A percentile compares a stretch with the other conserved stretches of the same genome.
Conservation (phyloP, 2,329 filamentous ascomycete species). For the Delphinella strobiligena region DNA sequence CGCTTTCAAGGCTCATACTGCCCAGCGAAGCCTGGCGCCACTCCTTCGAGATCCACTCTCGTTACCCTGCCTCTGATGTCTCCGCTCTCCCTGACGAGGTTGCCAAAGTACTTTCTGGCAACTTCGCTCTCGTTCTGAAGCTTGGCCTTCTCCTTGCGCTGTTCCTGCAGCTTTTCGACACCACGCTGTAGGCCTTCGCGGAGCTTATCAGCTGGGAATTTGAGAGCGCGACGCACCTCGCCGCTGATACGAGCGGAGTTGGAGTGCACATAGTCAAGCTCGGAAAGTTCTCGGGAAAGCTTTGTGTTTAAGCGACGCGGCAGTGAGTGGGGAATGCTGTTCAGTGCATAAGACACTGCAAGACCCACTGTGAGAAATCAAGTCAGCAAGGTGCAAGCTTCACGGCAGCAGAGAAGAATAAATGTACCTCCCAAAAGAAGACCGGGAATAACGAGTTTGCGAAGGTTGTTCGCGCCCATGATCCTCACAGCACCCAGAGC, state of each 20-base stretch:
- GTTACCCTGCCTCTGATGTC: constrained; percentile 38
- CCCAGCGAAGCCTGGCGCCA: constrained; percentile 32
- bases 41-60: constrained; percentile 40
- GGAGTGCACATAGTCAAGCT: constrained; percentile 83
- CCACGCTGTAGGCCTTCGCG: constrained; percentile 71
- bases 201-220: constrained; percentile 75
- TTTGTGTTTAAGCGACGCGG: constrained; percentile 77
- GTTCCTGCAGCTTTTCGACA: constrained; percentile 65
- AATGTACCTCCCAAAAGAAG: constrained; percentile 63
- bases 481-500: constrained; percentile 70
- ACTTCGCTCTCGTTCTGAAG: constrained; percentile 72
- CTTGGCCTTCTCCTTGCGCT: constrained; percentile 71
- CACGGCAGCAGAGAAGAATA: constrained; percentile 1
- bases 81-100: constrained; percentile 56
- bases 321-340: constrained; percentile 78
- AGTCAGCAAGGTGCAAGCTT: constrained; percentile 3
- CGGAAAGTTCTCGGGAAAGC: constrained; percentile 64
- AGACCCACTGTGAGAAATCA: constrained; percentile 46
- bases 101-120: constrained; percentile 80
- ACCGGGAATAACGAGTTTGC: constrained; percentile 69
- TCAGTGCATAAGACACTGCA: constrained; percentile 67
- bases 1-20: constrained; percentile 15
- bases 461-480: constrained; percentile 68
- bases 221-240: constrained; percentile 79
- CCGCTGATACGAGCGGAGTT: constrained; percentile 76